phyloP scores from a whole-genome alignment of 83 land plant genomes.

The Isoetes engelmannii region DNA sequence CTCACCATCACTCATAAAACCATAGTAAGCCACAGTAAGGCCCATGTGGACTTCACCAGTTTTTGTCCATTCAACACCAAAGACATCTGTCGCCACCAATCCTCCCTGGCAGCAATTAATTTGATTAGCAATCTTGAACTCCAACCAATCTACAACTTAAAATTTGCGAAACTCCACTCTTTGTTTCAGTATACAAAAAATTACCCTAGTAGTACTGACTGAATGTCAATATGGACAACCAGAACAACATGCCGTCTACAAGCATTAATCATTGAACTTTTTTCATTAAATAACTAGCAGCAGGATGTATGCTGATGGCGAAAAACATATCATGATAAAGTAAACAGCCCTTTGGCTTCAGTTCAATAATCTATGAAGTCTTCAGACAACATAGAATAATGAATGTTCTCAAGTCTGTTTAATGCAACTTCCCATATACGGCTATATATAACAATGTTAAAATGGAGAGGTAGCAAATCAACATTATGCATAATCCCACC shows the following conservation, averaged over 20 bases:
- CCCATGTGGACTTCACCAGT: constrained; percentile 73
- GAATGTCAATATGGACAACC: no score
- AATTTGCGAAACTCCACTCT: not conserved
- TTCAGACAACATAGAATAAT: no score
- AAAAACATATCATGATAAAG: no score
- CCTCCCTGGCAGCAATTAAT: constrained; percentile 50
- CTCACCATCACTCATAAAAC: constrained; percentile 84
- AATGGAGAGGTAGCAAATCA: no score
- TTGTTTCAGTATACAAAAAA: not conserved
- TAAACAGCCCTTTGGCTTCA: no score
- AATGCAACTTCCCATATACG: no score
- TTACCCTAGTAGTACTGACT: not conserved
- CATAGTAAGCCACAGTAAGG: constrained; percentile 69
- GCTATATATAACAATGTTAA: no score
- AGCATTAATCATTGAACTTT: no score
- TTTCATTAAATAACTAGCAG: no score
- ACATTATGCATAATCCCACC: constrained; percentile 27
- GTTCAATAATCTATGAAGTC: no score
- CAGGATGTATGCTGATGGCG: no score
- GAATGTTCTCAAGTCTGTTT: not conserved
- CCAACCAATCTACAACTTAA: not conserved
- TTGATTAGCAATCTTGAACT: not conserved
- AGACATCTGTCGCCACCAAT: constrained; percentile 69
- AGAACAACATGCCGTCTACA: no score
- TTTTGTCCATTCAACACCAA: constrained; percentile 80